Evolutionary conservation across 768 basidiomycete species (phyloP).

Genomic region (Psilocybe cyanescens): DNA sequence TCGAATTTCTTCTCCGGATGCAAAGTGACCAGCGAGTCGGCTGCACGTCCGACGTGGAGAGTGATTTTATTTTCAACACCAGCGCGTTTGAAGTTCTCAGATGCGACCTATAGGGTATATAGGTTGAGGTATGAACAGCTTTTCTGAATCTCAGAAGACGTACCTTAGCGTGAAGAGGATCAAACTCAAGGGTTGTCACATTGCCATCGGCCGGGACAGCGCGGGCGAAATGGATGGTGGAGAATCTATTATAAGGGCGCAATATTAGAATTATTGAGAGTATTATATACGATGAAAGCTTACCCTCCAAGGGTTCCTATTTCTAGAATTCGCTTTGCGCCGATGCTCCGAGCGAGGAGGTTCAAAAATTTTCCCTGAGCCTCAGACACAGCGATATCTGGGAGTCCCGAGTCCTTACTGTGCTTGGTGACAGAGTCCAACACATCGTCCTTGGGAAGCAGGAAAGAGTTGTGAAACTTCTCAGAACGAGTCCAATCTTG

Average conservation of each 20-base stretch:
- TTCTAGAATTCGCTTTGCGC: conserved; percentile 62
- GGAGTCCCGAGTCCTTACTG: conserved; percentile 46
- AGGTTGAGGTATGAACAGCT: background rate
- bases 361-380: conserved; percentile 63
- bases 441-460: conserved; percentile 45
- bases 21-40: conserved; percentile 50
- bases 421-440: conserved; percentile 46
- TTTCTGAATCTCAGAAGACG: background rate
- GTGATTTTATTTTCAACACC: conserved; percentile 51
- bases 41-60: conserved; percentile 53
- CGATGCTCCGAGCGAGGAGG: conserved; percentile 51
- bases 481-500: conserved; percentile 57
- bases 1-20: conserved; percentile 56
- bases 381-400: conserved; percentile 53
- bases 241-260: conserved; percentile 32
- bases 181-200: conserved; percentile 51
- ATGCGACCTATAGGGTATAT: conserved; percentile 46
- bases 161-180: conserved; percentile 50
- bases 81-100: conserved; percentile 56
- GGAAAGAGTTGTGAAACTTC: conserved; percentile 58
- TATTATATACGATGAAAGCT: background rate
- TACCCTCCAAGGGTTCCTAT: conserved; percentile 73
- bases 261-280: background rate
- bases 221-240: conserved; percentile 46
- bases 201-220: conserved; percentile 54